Evolutionary conservation across 2,329 filamentous ascomycete genomes (phyloP), one percentile per base, ranked within the genome.

Genomic region (Rasamsonia emersonii): DNA sequence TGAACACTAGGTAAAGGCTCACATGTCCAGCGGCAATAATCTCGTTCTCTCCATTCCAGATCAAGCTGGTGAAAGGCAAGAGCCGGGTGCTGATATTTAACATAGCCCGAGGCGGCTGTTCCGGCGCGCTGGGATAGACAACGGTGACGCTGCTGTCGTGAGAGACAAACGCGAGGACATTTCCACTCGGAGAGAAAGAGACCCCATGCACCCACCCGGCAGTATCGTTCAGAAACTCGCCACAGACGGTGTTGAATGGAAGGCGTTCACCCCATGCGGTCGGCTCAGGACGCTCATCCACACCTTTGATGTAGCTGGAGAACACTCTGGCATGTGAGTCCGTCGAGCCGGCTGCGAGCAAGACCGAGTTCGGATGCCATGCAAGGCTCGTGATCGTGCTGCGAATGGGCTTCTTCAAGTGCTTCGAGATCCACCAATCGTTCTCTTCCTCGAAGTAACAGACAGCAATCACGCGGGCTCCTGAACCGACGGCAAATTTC

Each of bases 371-470:
- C 20, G 91, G 91, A 62, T 98, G 91, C 91, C 91, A 98, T 36
- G 82, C 80, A 26, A 98, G 77, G 10, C 83, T 86, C 35, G 91
- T 96, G 50, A 98, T 89, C 36, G 91, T 98, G 58, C 86, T 94
- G 46, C 89, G 83, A 51, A 98, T 93, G 13, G 91, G 91, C 74
- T 96, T 98, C 77, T 96, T 96, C 54, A 98, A 67, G 64, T 98
- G 91, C 72, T 98, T 98, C 21, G 88, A 95, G 24, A 98, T 89
- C 91, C 91, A 98, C 91, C 91, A 98, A 68, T 98, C 88, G 63
- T 98, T 95, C 63, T 98, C 91, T 59, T 94, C 85, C 56, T 98
- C 91, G 50, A 98, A 98, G 68, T 96, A 96, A 71, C 91, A 98
- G 47, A 96, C 75, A 24, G 91, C 86, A 51, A 98, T 94, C 44